Conservation (phyloP, 768 basidiomycete genomes). For the Mycena latifolia region DNA sequence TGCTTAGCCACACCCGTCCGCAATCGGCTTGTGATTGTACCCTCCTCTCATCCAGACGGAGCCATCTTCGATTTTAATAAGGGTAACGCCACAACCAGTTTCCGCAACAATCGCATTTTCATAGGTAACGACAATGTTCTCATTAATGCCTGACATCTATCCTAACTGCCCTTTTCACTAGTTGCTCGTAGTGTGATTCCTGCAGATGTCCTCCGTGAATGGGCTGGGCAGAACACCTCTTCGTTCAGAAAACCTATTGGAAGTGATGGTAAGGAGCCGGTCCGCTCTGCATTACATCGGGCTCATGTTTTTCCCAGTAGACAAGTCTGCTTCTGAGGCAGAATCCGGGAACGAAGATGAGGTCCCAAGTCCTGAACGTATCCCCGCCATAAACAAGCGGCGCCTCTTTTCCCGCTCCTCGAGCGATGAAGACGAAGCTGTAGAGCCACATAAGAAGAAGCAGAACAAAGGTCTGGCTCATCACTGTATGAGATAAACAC, state of each 20-base stretch:
- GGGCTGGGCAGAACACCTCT: neutral
- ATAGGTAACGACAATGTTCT: slow-evolving; percentile 11
- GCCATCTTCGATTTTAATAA: neutral
- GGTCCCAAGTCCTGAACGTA: neutral
- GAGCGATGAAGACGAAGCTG: slow-evolving; percentile 2
- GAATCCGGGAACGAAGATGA: too few species aligned
- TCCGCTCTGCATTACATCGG: too few species aligned
- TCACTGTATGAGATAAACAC: neutral
- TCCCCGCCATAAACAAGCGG: neutral
- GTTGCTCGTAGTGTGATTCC: neutral
- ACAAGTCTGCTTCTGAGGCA: too few species aligned
- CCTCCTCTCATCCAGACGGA: neutral
- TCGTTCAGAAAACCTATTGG: neutral
- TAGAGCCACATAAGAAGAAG: neutral
- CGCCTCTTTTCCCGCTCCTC: slow-evolving; percentile 5
- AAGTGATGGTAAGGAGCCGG: too few species aligned
- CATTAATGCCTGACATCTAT: too few species aligned
- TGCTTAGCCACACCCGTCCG: neutral
- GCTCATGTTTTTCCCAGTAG: too few species aligned
- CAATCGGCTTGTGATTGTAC: neutral
- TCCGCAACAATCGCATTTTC: neutral
- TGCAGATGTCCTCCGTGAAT: neutral
- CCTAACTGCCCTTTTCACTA: neutral
- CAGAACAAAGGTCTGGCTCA: neutral
- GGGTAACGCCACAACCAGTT: neutral